phyloP scores from a whole-genome alignment of 2,329 filamentous ascomycete genomes.

The Lachnellula occidentalis region DNA sequence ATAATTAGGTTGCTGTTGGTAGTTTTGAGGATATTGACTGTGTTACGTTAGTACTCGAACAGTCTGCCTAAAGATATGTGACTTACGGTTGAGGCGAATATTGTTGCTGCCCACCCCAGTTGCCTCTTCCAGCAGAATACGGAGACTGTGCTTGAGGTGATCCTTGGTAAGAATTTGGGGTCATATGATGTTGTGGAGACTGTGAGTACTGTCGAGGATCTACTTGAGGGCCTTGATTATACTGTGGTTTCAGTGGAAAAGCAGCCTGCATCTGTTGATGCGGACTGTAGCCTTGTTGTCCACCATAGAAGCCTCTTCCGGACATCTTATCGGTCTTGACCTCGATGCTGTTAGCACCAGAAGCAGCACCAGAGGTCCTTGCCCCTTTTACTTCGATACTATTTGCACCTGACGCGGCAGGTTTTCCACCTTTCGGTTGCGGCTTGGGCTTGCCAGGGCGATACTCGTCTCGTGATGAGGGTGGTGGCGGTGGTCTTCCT shows the following conservation, averaged over 20 bases:
- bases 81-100: constrained; percentile 45
- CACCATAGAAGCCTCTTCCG: constrained; percentile 31
- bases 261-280: constrained; percentile 34
- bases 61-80: constrained; percentile 1
- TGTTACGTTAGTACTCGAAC: constrained; percentile 9
- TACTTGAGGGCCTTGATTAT: constrained; percentile 30
- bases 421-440: constrained; percentile 11
- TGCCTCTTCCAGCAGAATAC: constrained; percentile 48
- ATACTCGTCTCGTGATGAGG: constrained; percentile 25
- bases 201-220: constrained; percentile 44
- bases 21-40: constrained; percentile 58
- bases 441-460: constrained; percentile 16
- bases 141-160: constrained; percentile 59
- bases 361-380: constrained; percentile 24
- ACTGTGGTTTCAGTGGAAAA: constrained; percentile 33
- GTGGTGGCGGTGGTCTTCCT: constrained; percentile 8
- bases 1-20: constrained; percentile 51
- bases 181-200: constrained; percentile 53
- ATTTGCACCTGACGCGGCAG: constrained; percentile 29
- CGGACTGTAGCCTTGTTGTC: constrained; percentile 32
- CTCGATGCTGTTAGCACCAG: constrained; percentile 33
- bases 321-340: constrained; percentile 33
- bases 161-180: constrained; percentile 49
- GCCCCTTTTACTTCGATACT: constrained; percentile 29
- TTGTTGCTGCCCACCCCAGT: constrained; percentile 42